Evolutionary conservation across 1,139 yeast species (phyloP), one percentile per base, ranked within the genome.

Genomic region (Protomyces arabidopsidicola): DNA sequence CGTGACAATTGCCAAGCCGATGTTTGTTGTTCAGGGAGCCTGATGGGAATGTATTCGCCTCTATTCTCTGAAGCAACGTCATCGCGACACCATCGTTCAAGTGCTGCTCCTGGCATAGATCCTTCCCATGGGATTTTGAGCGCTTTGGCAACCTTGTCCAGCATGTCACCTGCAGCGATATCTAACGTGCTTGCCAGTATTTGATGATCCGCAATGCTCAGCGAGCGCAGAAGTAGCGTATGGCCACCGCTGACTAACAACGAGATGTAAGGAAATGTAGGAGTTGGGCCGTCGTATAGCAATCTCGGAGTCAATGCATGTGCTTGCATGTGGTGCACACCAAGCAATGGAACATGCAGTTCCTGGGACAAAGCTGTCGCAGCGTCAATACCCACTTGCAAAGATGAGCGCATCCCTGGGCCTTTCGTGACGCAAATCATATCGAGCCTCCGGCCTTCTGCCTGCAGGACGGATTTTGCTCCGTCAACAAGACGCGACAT

Each of bases 321-420:
- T 0, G 96, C 98, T 22, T 65, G 67, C 98, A 93, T 93, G 71
- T 95, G 98, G 72, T 95, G 96, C 0, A 93, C 97, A 0, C 98
- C 98, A 0, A 93, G 77, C 31, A 90, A 71, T 0, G 97, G 97
- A 2, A 79, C 81, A 31, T 81, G 75, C 87, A 90, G 87, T 0
- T 90, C 97, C 0, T 87, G 77, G 0, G 91, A 78, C 18, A 93
- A 76, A 0, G 98, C 98, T 70, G 90, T 88, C 0, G 96, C 96
- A 52, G 90, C 76, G 70, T 88, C 95, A 51, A 88, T 78, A 1
- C 97, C 95, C 0, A 90, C 87, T 16, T 90, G 82, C 22, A 93
- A 77, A 0, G 96, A 87, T 0, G 97, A 97, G 16, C 86, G 82
- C 97, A 95, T 90, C 0, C 99, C 99, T 0, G 99, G 99, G 0